Percentiles rank a stretch among this genome's conserved stretches.
These are phyloP conservation scores for Zoysia pacifica DNA, from an alignment of 176 grass and related monocot genomes.

Conservation along the genomic window DNA sequence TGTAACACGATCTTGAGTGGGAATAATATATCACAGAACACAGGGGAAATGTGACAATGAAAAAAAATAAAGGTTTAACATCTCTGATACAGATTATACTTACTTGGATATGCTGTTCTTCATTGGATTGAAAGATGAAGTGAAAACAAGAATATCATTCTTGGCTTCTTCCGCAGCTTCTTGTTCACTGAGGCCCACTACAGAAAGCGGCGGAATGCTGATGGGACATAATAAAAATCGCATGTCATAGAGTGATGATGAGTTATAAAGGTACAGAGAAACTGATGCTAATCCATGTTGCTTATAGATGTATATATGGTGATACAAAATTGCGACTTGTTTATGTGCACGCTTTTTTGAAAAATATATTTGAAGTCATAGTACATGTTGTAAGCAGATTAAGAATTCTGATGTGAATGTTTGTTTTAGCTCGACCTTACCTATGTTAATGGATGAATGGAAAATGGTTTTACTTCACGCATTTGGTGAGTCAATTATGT, in stretches of 20 bases:
- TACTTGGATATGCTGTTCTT: constrained; percentile 98
- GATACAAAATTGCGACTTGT: background rate
- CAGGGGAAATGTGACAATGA: background rate
- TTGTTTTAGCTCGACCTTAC: no score
- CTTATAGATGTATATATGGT: background rate
- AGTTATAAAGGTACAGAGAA: background rate
- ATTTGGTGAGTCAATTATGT: no score
- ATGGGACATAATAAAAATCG: constrained; percentile 9
- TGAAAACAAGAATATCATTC: constrained; percentile 77
- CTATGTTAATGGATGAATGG: no score
- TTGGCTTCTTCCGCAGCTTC: constrained; percentile 69
- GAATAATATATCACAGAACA: background rate
- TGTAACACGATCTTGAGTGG: background rate
- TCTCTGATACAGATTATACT: background rate
- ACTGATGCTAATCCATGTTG: no score
- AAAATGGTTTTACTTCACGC: no score
- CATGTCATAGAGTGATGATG: constrained; percentile 17
- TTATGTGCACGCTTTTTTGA: no score
- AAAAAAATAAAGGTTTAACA: background rate
- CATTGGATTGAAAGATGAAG: constrained; percentile 90
- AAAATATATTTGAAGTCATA: no score
- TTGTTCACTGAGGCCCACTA: constrained; percentile 87
- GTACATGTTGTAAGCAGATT: no score
- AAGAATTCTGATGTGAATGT: no score
- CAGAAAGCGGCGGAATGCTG: constrained; percentile 85